A percentile compares a stretch with the other conserved stretches of the same genome.
Evolutionary conservation across 371 early-diverging fungal species (phyloP).

Genomic region (Parasitella parasitica): DNA sequence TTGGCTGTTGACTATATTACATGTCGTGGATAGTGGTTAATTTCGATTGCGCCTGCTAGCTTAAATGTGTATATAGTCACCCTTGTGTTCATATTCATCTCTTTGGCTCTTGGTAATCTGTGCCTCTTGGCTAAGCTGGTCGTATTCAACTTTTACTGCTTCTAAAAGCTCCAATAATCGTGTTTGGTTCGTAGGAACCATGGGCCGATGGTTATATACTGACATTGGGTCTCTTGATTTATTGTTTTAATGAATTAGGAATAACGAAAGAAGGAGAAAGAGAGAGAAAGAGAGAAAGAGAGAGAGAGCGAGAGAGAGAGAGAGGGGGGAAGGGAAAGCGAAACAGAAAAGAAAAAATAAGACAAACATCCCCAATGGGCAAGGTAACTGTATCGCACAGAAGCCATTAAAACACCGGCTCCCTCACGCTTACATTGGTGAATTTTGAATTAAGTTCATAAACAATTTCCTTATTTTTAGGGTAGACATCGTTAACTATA

Average conservation of each 20-base stretch:
- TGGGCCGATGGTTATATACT: conserved; percentile 80
- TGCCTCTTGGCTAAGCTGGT: conserved; percentile 76
- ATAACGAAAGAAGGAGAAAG: conserved; percentile 5
- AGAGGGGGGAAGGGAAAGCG: background rate
- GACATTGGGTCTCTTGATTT: conserved; percentile 26
- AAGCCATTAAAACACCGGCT: background rate
- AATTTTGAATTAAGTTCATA: too few species aligned
- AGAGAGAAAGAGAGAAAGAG: background rate
- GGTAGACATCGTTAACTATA: too few species aligned
- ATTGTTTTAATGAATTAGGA: background rate
- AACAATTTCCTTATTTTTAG: too few species aligned
- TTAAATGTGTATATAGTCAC: too few species aligned
- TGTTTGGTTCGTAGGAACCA: conserved; percentile 65
- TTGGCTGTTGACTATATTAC: conserved; percentile 62
- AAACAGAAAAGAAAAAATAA: conserved; percentile 2
- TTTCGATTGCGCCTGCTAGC: background rate
- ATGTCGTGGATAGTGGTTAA: background rate
- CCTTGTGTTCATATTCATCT: conserved; percentile 78
- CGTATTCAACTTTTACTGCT: conserved; percentile 80
- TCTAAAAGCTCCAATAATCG: conserved; percentile 84
- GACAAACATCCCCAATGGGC: background rate
- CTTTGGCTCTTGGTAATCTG: conserved; percentile 71
- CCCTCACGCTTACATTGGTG: background rate
- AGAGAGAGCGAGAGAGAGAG: background rate
- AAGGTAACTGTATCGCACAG: too few species aligned